A percentile compares a stretch with the other conserved stretches of the same genome.
phyloP scores from a whole-genome alignment of 768 basidiomycete species.

The Termitomyces sp. region DNA sequence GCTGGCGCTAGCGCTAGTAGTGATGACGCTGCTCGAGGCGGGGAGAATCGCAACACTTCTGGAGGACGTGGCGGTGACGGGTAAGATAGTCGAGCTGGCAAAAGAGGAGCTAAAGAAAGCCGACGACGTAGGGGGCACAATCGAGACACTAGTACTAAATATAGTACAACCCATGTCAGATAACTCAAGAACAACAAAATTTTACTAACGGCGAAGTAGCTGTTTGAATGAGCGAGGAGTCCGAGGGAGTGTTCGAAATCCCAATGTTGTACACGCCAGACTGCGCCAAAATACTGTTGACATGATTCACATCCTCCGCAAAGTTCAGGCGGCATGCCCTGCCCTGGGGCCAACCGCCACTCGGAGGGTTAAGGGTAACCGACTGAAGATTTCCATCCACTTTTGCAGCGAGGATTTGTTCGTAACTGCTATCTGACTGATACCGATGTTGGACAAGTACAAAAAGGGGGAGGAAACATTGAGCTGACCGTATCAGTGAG shows the following conservation, averaged over 20 bases:
- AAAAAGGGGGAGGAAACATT: neutral
- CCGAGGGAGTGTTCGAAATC: slow-evolving; percentile 14
- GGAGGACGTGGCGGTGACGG: neutral
- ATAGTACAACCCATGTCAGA: neutral
- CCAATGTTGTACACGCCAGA: slow-evolving; percentile 53
- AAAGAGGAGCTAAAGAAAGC: neutral
- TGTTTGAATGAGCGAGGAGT: slow-evolving; percentile 12
- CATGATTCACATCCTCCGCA: slow-evolving; percentile 39
- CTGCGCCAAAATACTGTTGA: slow-evolving; percentile 62
- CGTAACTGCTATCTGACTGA: slow-evolving; percentile 28
- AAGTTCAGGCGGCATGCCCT: slow-evolving; percentile 68
- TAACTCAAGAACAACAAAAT: neutral
- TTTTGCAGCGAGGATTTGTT: slow-evolving; percentile 48
- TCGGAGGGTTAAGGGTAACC: slow-evolving; percentile 45
- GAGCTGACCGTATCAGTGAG: slow-evolving; percentile 55
- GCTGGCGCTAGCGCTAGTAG: neutral
- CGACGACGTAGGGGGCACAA: slow-evolving; percentile 4
- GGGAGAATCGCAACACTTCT: neutral
- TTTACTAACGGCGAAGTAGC: slow-evolving; percentile 18
- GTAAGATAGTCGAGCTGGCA: neutral
- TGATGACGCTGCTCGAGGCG: neutral
- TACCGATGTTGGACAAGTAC: neutral
- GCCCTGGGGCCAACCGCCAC: slow-evolving; percentile 62
- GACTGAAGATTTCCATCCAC: slow-evolving; percentile 42
- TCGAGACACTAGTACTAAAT: slow-evolving; percentile 9